These are phyloP conservation scores for Saccharomyces pastorianus DNA, from an alignment of 1,139 yeast genomes.

Conservation along the genomic window DNA sequence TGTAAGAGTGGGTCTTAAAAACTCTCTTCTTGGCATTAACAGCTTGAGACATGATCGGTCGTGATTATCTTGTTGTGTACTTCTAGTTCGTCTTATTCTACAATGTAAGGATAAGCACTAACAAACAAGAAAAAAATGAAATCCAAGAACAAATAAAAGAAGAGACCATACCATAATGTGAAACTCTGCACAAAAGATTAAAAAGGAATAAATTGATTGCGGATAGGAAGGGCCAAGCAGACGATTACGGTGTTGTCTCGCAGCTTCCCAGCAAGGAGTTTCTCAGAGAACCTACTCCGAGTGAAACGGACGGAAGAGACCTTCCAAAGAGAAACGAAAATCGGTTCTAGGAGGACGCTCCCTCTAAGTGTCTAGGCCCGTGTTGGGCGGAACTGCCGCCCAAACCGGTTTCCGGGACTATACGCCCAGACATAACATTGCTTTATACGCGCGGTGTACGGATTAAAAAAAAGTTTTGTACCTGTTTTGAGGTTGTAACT, in stretches of 20 bases:
- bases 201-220: not conserved
- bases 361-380: not conserved
- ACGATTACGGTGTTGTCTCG: not conserved
- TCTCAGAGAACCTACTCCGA: not conserved
- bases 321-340: not conserved
- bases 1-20: conserved; percentile 96
- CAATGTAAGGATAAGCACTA: not conserved
- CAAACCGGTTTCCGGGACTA: not conserved
- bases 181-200: not conserved
- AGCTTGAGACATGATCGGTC: conserved; percentile 27
- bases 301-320: not conserved
- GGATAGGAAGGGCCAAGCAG: not conserved
- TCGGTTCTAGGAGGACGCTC: not conserved
- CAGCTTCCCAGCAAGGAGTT: not conserved
- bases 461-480: not conserved
- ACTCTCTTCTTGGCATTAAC: conserved; percentile 63
- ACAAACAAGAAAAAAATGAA: not conserved
- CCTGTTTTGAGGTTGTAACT: not conserved
- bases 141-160: not conserved
- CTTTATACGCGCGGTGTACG: not conserved
- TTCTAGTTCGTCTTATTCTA: not conserved
- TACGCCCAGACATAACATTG: not conserved
- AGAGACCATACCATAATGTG: not conserved
- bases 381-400: not conserved
- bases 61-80: conserved; percentile 1